Evolutionary conservation across 441 rosid genomes (phyloP).

Genomic region (Dalechampia spathulata): DNA sequence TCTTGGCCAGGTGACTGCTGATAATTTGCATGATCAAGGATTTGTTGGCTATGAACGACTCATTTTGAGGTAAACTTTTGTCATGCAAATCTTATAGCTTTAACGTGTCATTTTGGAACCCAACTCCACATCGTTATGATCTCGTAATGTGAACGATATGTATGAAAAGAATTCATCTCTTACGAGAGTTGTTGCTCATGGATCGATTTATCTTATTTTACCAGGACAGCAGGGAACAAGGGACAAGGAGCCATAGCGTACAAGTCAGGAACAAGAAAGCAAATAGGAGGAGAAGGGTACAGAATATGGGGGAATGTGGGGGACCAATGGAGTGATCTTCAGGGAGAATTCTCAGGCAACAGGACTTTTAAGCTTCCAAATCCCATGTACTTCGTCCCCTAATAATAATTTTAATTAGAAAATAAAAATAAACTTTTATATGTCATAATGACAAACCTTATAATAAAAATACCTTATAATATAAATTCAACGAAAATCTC

Average conservation of each 20-base stretch:
- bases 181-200: no score
- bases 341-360: conserved; percentile 61
- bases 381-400: conserved; percentile 89
- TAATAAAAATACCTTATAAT: no score
- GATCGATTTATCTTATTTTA: no score
- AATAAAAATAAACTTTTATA: no score
- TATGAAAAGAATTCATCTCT: no score
- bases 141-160: no score
- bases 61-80: conserved; percentile 73
- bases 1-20: conserved; percentile 43
- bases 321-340: conserved; percentile 93
- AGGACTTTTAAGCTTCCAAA: conserved; percentile 90
- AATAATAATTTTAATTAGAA: no score
- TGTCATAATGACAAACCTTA: no score
- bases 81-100: no score
- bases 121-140: no score
- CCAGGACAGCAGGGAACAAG: conserved; percentile 39
- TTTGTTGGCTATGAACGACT: conserved; percentile 56
- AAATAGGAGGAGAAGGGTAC: conserved; percentile 57
- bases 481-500: no score
- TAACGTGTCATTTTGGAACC: no score
- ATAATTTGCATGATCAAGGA: conserved; percentile 55
- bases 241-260: conserved; percentile 47
- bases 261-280: conserved; percentile 60
- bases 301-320: conserved; percentile 92